Evolutionary conservation across 305 asterid species (phyloP), one percentile per base, ranked within the genome.

Genomic region (Fraxinus velutina): DNA sequence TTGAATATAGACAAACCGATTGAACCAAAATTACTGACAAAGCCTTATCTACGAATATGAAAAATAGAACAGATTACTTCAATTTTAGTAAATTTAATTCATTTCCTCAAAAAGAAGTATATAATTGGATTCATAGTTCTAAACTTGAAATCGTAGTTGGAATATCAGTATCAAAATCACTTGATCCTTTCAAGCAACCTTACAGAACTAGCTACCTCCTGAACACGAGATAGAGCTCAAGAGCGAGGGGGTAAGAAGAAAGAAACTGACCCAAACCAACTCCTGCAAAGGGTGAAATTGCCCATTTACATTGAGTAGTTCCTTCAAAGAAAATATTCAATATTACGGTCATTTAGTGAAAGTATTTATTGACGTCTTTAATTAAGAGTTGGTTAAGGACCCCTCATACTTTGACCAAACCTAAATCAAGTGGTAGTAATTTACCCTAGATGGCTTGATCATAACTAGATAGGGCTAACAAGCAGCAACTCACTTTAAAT

Each of bases 341-440:
- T 19, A 21, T 60, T 21, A 21, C 29, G 2, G 70, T 2, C 30
- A 60, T 60, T 21, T 60, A 21, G 30, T 60, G 27, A 60, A 60
- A 21, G 70, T 60, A 60, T 60, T 60, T 21, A 60, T 21, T 60
- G 30, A 21, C 5, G 13, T 19, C 30, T 60, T 60, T 21, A 60
- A 19, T 60, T 21, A 21, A 21, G 70, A 60, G 30, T 60, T 60
- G 34, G 60, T 4, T 22, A 30, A 71, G 75, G 68, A 72, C 34
- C 6, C 47, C 47, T 34, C 47, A 5, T 64, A 44, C 39, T 36
- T 66, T 76, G 60, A 27, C 77, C 79, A 37, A 62, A 79, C 74
- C 78, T 78, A 39, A 70, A 75, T 33, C 78, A 80, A 75, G 80
- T 19, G 75, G 75, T 52, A 73, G 64, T 73, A 83, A 75, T 57